phyloP scores from a whole-genome alignment of 1,284 basidiomycete species.

The Wallemia mellicola region DNA sequence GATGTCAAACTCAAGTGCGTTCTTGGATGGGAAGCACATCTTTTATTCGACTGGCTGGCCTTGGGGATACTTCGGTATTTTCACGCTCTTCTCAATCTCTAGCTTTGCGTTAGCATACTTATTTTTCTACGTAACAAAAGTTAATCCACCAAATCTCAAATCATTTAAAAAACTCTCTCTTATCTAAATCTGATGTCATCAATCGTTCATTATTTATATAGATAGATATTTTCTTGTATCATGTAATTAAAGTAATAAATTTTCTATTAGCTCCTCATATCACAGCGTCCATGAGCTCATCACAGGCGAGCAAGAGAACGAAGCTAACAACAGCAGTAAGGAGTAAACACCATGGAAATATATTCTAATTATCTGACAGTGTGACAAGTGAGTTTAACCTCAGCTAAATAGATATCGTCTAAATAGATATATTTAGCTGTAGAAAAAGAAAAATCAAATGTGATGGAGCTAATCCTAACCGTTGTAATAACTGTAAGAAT shows the following conservation, averaged over 20 bases:
- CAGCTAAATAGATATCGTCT: neutral
- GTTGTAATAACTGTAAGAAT: neutral
- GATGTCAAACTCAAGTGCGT: neutral
- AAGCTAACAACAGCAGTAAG: too few relatives aligned
- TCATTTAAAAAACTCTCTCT: neutral
- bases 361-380: neutral
- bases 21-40: neutral
- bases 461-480: neutral
- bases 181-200: neutral
- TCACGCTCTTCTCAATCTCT: neutral
- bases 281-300: too few relatives aligned
- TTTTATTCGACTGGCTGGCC: neutral
- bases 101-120: neutral
- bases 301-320: too few relatives aligned
- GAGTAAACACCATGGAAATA: too few relatives aligned
- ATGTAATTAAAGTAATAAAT: too few relatives aligned
- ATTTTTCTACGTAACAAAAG: neutral
- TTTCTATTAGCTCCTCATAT: too few relatives aligned
- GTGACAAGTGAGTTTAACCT: too few relatives aligned
- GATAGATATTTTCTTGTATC: too few relatives aligned
- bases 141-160: neutral
- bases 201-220: neutral
- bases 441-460: neutral
- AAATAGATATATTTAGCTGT: neutral
- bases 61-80: neutral